phyloP scores from a whole-genome alignment of 306 rosid genomes.

The Pterocarpus macrocarpus region DNA sequence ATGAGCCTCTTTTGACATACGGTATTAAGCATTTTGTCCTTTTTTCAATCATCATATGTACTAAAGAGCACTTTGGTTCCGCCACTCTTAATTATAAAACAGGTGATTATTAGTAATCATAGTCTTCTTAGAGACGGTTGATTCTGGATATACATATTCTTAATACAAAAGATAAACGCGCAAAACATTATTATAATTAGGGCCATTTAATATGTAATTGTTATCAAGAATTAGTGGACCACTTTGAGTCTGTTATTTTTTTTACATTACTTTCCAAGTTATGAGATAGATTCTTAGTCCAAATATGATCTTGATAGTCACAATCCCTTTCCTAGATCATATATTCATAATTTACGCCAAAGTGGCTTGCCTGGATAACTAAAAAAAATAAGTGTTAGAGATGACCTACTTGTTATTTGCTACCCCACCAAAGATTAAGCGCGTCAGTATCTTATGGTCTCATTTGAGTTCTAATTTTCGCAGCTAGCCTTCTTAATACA shows the following conservation, averaged over 20 bases:
- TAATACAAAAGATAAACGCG: neutral
- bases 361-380: slow-evolving; percentile 12
- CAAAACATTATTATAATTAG: neutral
- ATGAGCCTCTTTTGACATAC: neutral
- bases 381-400: neutral
- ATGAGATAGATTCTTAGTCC: neutral
- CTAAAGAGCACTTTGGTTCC: slow-evolving; percentile 27
- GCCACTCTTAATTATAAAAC: slow-evolving; percentile 6
- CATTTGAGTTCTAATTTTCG: neutral
- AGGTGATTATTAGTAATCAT: neutral
- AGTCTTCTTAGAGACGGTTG: neutral
- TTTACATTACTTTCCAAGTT: neutral
- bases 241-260: slow-evolving; percentile 21
- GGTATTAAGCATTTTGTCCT: neutral
- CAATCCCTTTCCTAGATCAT: slow-evolving; percentile 23
- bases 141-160: slow-evolving; percentile 7
- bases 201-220: neutral
- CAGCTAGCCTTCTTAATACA: neutral
- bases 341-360: slow-evolving; percentile 20
- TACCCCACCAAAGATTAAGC: slow-evolving; percentile 17
- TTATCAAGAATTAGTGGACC: slow-evolving; percentile 34
- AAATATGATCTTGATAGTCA: slow-evolving; percentile 32
- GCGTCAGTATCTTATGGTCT: slow-evolving; percentile 1
- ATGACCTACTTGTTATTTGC: slow-evolving; percentile 20
- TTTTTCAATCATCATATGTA: neutral